Evolutionary conservation across 352 stramenopile species (phyloP).

Genomic region (Saprolegnia diclina): DNA sequence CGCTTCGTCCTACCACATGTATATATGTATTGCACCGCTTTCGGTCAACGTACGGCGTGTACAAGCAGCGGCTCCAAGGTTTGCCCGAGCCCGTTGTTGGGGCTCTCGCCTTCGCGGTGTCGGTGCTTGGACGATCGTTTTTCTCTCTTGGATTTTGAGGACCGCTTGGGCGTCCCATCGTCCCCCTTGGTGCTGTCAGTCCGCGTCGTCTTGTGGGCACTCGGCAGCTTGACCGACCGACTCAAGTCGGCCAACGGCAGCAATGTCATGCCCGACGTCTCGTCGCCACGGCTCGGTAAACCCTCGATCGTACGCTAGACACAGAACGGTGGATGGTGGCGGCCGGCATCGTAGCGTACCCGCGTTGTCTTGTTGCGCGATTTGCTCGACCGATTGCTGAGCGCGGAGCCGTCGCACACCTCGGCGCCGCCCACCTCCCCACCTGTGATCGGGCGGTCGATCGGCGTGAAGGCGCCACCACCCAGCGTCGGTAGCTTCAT

Average conservation of each 20-base stretch:
- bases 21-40: neutral
- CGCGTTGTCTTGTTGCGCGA: constrained; percentile 12
- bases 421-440: constrained; percentile 23
- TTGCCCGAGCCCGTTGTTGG: constrained; percentile 15
- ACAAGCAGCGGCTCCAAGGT: constrained; percentile 9
- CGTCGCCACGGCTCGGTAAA: constrained; percentile 13
- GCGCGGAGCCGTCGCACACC: constrained; percentile 5
- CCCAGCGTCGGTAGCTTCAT: constrained; percentile 59
- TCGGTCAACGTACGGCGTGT: neutral
- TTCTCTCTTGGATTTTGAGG: constrained; percentile 34
- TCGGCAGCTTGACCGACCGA: constrained; percentile 7
- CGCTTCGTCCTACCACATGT: constrained; percentile 18
- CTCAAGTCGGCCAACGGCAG: constrained; percentile 22
- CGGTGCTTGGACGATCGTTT: constrained; percentile 25
- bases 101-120: constrained; percentile 4
- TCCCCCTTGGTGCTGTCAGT: neutral
- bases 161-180: constrained; percentile 6
- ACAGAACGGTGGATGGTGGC: no score
- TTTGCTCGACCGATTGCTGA: constrained; percentile 26
- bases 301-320: constrained; percentile 14
- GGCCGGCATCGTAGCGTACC: neutral
- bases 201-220: constrained; percentile 11
- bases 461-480: constrained; percentile 9
- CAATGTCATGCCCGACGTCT: neutral
- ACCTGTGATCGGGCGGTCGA: constrained; percentile 22